phyloP scores from a whole-genome alignment of 2,329 filamentous ascomycete genomes.

The Neoarthrinium moseri region DNA sequence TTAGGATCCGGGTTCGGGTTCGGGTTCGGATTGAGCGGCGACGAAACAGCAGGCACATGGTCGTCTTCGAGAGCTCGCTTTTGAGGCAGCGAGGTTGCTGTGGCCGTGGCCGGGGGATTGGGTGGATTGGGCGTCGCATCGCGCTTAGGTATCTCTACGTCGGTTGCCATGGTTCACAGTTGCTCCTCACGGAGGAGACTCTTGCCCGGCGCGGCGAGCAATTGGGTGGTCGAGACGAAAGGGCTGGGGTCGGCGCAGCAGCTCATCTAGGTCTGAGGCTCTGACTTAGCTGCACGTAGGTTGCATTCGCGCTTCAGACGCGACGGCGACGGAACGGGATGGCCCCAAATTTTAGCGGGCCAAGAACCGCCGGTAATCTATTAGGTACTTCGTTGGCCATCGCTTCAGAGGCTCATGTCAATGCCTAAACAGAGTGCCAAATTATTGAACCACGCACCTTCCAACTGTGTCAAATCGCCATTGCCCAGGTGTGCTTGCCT shows the following conservation, averaged over 20 bases:
- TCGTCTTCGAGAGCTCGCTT: conserved; percentile 68
- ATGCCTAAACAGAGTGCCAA: too few relatives aligned
- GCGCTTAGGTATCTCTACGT: conserved; percentile 22
- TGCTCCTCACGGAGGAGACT: not conserved
- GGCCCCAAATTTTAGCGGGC: conserved; percentile 2
- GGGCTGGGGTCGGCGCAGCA: not conserved
- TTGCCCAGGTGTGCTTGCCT: too few relatives aligned
- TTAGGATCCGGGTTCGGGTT: conserved; percentile 54
- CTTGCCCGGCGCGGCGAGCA: not conserved
- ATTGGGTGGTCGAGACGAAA: not conserved
- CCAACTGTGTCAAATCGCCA: too few relatives aligned
- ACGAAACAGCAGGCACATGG: conserved; percentile 69
- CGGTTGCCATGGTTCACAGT: conserved; percentile 24
- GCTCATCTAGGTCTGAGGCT: too few relatives aligned
- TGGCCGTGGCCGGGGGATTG: conserved; percentile 20
- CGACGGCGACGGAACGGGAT: too few relatives aligned
- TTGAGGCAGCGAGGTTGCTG: conserved; percentile 54
- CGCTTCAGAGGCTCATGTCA: too few relatives aligned
- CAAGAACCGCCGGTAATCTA: not conserved
- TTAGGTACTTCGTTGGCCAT: too few relatives aligned
- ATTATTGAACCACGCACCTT: too few relatives aligned
- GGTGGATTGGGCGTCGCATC: conserved; percentile 28
- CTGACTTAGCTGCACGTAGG: too few relatives aligned
- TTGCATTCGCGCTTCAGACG: not conserved
- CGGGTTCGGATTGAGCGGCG: conserved; percentile 70